Percentiles rank a stretch among this genome's conserved stretches.
phyloP scores from a whole-genome alignment of 2,329 filamentous ascomycete species.

The Alternaria ventricosa region DNA sequence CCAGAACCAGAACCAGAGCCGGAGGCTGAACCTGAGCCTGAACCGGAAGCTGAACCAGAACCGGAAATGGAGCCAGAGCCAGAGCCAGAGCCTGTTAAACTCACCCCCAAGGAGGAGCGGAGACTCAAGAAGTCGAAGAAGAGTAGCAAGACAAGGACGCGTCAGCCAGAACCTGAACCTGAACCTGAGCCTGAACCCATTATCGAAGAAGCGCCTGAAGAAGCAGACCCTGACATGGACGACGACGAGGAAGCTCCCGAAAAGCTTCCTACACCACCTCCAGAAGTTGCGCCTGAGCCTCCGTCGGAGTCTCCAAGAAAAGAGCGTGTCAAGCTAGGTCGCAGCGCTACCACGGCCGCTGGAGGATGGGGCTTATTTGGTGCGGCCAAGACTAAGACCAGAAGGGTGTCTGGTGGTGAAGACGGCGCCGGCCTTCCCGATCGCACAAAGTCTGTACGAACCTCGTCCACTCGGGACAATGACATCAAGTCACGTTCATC shows the following conservation, averaged over 20 bases:
- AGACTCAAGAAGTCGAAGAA: slow-evolving; percentile 37
- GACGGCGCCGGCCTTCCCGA: slow-evolving; percentile 50
- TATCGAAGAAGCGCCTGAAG: slow-evolving; percentile 25
- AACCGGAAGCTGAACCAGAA: slow-evolving; percentile 40
- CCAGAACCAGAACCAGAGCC: slow-evolving; percentile 35
- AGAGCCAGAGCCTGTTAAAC: slow-evolving; percentile 18
- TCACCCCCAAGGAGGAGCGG: not conserved
- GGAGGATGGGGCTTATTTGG: slow-evolving; percentile 76
- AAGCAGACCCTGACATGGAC: slow-evolving; percentile 35
- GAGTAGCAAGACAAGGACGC: slow-evolving; percentile 33
- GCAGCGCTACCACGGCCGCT: slow-evolving; percentile 64
- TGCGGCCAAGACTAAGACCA: slow-evolving; percentile 50
- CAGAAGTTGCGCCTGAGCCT: slow-evolving; percentile 48
- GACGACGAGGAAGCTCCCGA: slow-evolving; percentile 38
- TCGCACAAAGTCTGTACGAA: slow-evolving; percentile 64
- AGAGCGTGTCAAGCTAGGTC: slow-evolving; percentile 77
- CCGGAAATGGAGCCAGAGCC: slow-evolving; percentile 36
- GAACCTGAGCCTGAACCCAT: slow-evolving; percentile 25
- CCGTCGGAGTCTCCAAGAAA: slow-evolving; percentile 66
- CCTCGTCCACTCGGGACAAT: slow-evolving; percentile 59
- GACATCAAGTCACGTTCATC: slow-evolving; percentile 73
- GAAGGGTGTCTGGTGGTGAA: slow-evolving; percentile 37
- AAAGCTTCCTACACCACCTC: slow-evolving; percentile 57
- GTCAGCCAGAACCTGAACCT: slow-evolving; percentile 21
- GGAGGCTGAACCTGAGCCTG: slow-evolving; percentile 2